A percentile compares a stretch with the other conserved stretches of the same genome.
Evolutionary conservation across 192 early-diverging fungal species (phyloP).

Genomic region (Cetraspora pellucida): DNA sequence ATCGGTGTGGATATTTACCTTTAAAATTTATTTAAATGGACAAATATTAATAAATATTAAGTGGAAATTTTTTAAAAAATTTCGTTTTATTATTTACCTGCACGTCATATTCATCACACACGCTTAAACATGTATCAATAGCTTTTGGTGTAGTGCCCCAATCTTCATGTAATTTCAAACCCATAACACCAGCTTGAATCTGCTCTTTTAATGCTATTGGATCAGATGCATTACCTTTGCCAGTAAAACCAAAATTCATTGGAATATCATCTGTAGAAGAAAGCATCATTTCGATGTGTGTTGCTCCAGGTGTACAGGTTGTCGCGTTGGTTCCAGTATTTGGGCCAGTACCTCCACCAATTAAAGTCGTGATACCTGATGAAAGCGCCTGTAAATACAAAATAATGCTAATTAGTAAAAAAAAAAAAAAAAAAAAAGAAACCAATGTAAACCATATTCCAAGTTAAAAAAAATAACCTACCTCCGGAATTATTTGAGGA

Average conservation of each 20-base stretch:
- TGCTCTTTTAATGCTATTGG: slow-evolving; percentile 76
- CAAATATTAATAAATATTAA: neutral
- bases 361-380: slow-evolving; percentile 79
- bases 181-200: slow-evolving; percentile 82
- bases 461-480: slow-evolving; percentile 38
- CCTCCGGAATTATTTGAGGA: slow-evolving; percentile 84
- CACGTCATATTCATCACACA: slow-evolving; percentile 88
- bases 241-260: slow-evolving; percentile 90
- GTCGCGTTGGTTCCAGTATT: slow-evolving; percentile 96
- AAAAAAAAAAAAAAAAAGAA: slow-evolving; percentile 11
- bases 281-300: slow-evolving; percentile 89
- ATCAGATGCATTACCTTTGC: slow-evolving; percentile 87
- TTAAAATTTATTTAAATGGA: slow-evolving; percentile 15
- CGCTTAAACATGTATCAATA: slow-evolving; percentile 84
- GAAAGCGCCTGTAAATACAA: slow-evolving; percentile 65
- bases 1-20: slow-evolving; percentile 94
- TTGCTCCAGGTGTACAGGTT: slow-evolving; percentile 87
- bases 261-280: slow-evolving; percentile 87
- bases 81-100: slow-evolving; percentile 46
- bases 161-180: slow-evolving; percentile 94
- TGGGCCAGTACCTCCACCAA: slow-evolving; percentile 93
- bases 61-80: neutral
- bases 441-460: slow-evolving; percentile 7
- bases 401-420: slow-evolving; percentile 16
- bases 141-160: slow-evolving; percentile 95